A percentile compares a stretch with the other conserved stretches of the same genome.
phyloP scores from a whole-genome alignment of 2,329 filamentous ascomycete species.

The Stylonectria norvegica region DNA sequence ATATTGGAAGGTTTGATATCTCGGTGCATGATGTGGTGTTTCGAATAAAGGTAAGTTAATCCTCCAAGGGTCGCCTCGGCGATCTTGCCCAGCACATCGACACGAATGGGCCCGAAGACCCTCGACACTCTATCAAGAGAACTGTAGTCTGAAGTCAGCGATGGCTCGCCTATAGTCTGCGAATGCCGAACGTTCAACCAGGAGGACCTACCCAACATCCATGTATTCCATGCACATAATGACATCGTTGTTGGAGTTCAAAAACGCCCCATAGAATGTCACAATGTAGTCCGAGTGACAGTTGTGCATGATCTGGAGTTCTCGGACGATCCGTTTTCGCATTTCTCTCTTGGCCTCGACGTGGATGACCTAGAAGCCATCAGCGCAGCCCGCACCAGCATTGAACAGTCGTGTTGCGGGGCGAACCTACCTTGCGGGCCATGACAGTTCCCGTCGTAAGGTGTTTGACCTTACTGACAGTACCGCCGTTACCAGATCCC shows the following conservation, averaged over 20 bases:
- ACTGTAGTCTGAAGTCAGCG: conserved; percentile 45
- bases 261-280: conserved; percentile 94
- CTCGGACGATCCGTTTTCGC: conserved; percentile 92
- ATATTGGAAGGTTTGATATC: conserved; percentile 99
- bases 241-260: conserved; percentile 95
- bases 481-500: conserved; percentile 93
- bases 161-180: not conserved
- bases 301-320: conserved; percentile 97
- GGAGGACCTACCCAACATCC: conserved; percentile 83
- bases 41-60: conserved; percentile 89
- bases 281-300: conserved; percentile 97
- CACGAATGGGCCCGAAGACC: conserved; percentile 89
- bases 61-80: conserved; percentile 92
- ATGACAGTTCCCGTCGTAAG: conserved; percentile 92
- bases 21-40: conserved; percentile 97
- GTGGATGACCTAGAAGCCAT: conserved; percentile 72
- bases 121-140: conserved; percentile 91
- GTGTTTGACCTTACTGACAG: conserved; percentile 97
- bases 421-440: conserved; percentile 78
- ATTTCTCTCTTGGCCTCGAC: conserved; percentile 98
- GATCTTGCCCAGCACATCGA: conserved; percentile 96
- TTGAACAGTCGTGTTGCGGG: not conserved
- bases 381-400: not conserved
- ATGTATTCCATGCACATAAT: conserved; percentile 99
- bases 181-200: not conserved